Evolutionary conservation across 805 yeast species (phyloP), one percentile per base, ranked within the genome.

Genomic region (Barnettozyma pratensis): DNA sequence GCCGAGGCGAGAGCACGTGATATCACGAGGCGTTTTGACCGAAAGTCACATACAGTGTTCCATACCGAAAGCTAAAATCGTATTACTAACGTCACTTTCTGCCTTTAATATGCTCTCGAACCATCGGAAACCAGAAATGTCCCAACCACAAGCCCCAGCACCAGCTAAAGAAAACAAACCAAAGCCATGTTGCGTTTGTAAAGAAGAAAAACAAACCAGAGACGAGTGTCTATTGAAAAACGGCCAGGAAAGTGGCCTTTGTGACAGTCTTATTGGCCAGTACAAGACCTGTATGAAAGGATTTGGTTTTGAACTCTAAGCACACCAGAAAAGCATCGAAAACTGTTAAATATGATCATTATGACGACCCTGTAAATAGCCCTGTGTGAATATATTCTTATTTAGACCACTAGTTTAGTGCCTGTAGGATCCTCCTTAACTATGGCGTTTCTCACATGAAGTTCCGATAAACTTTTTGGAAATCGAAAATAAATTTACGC

Each of bases 111-210:
- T 8, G 30, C 8, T 37, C 14, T 7, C 9, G 10, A 6, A 37
- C 2, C 14, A 37, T 27, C 34, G 3, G 34, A 31, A 31, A 31
- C 34, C 8, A 11, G 11, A 37, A 14, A 41, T 41, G 38, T 34
- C 38, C 10, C 36, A 37, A 47, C 37, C 39, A 25, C n/a, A 26
- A 5, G 50, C 46, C 50, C 42, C 53, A 10, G 48, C 50, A 44
- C 56, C 61, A 51, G 52, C 38, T 35, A 49, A 53, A 44, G 48
- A 48, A 46, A 44, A 36, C 53, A 84, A 88, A 63, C 96, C 96
- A 55, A 92, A 91, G 70, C 97, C 99, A 50, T 92, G 99, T 69
- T 92, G 98, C 63, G 98, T 92, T 26, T 94, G 98, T 68, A 78
- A 83, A 57, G 86, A 85, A 34, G 89, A 89, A 62, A 89, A 89